Evolutionary conservation across 306 rosid species (phyloP).

Genomic region (Citrullus colocynthis): DNA sequence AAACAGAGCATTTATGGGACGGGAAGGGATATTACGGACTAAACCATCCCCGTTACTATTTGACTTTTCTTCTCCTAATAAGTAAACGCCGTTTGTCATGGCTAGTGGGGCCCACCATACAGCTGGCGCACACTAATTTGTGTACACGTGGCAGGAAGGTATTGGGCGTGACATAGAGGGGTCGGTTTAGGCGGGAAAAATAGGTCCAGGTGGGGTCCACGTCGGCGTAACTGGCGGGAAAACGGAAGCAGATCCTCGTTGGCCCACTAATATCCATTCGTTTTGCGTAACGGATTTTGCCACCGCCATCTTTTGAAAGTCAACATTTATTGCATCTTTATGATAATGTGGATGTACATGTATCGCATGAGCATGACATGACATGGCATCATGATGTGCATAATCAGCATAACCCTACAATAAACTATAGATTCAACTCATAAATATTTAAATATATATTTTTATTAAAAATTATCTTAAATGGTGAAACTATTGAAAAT

Average conservation of each 20-base stretch:
- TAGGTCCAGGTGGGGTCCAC: slow-evolving; percentile 17
- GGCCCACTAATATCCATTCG: slow-evolving; percentile 4
- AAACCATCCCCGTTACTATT: not conserved
- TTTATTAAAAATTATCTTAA: no score
- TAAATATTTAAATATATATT: no score
- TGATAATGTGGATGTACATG: not conserved
- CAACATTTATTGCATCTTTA: not conserved
- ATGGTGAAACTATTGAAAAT: no score
- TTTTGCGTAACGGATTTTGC: slow-evolving; percentile 1
- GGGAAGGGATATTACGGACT: not conserved
- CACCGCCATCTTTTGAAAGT: not conserved
- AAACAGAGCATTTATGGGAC: not conserved
- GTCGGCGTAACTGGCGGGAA: slow-evolving; percentile 33
- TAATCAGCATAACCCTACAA: not conserved
- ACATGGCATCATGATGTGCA: not conserved
- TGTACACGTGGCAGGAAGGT: not conserved
- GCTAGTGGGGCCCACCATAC: not conserved
- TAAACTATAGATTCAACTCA: no score
- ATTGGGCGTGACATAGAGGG: not conserved
- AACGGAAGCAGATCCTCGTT: slow-evolving; percentile 9
- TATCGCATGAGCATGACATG: not conserved
- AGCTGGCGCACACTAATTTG: not conserved
- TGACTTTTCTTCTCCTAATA: not conserved
- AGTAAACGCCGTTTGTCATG: not conserved
- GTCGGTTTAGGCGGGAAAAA: slow-evolving; percentile 22